These are phyloP conservation scores for Skeletonema grethae DNA, from an alignment of 108 stramenopile species.

Conservation along the genomic window DNA sequence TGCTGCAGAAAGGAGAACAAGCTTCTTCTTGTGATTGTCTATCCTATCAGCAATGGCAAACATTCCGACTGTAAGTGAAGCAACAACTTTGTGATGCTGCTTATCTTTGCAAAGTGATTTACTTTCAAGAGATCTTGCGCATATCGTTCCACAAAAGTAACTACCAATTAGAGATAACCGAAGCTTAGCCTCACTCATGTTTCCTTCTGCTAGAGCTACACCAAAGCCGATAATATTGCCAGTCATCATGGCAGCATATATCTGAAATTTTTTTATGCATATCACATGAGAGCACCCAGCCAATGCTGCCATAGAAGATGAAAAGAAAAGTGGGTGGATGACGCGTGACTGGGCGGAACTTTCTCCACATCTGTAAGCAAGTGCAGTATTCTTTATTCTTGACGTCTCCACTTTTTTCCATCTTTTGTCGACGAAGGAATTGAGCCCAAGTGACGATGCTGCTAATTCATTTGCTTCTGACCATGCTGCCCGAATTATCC, in stretches of 20 bases:
- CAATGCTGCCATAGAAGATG: conserved; percentile 23
- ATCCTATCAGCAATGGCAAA: conserved; percentile 20
- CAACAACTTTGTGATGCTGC: conserved; percentile 8
- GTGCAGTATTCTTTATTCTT: not conserved
- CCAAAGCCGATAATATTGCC: conserved; percentile 30
- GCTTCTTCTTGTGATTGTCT: not conserved
- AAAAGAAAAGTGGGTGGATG: conserved; percentile 6
- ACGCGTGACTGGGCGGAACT: not conserved
- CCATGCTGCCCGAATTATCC: no score
- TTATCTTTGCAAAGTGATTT: conserved; percentile 1
- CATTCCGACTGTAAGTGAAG: conserved; percentile 1
- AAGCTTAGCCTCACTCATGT: conserved; percentile 18
- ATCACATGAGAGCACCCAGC: conserved; percentile 32
- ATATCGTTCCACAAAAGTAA: conserved; percentile 11
- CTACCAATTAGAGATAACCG: conserved; percentile 20
- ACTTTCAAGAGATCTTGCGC: conserved; percentile 9
- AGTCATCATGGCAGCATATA: conserved; percentile 41
- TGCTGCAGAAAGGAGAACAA: conserved; percentile 12
- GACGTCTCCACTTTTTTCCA: no score
- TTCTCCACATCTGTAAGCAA: not conserved
- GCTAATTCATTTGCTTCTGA: not conserved
- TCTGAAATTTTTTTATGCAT: conserved; percentile 16
- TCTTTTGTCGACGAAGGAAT: no score
- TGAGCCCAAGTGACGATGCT: not conserved
- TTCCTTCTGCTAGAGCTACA: conserved; percentile 10